Percentiles rank a stretch among this genome's conserved stretches.
phyloP scores from a whole-genome alignment of 495 filamentous ascomycete genomes.

The Neurospora sp. region DNA sequence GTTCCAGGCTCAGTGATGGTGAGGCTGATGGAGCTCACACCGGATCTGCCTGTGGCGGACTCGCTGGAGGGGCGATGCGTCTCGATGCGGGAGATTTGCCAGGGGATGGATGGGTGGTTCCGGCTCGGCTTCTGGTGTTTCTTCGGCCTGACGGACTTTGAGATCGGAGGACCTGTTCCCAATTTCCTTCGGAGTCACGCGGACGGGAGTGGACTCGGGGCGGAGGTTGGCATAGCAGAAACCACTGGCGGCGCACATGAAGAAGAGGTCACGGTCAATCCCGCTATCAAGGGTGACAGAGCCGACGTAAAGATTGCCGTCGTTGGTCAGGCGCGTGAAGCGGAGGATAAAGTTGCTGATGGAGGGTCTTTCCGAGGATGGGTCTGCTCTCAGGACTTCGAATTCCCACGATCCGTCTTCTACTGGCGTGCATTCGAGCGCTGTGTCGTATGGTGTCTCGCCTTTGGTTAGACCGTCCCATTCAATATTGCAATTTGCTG shows the following conservation, averaged over 20 bases:
- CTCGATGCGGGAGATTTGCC: not conserved
- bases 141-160: not conserved
- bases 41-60: not conserved
- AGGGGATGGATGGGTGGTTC: not conserved
- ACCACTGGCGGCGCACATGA: not conserved
- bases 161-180: not conserved
- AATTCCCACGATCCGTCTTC: not conserved
- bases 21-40: not conserved
- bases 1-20: conserved; percentile 5
- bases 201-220: not conserved
- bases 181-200: not conserved
- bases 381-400: not conserved
- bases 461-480: not conserved
- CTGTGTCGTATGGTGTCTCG: not conserved
- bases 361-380: not conserved
- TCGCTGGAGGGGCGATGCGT: not conserved
- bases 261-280: not conserved
- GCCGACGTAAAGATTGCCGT: not conserved
- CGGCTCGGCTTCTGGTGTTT: not conserved
- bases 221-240: not conserved
- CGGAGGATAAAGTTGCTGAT: not conserved
- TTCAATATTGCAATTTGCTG: not conserved
- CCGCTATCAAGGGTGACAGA: not conserved
- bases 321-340: not conserved
- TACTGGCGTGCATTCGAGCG: not conserved